Evolutionary conservation across 177 flowering plant species (phyloP).

Genomic region (Vitis hybrid): DNA sequence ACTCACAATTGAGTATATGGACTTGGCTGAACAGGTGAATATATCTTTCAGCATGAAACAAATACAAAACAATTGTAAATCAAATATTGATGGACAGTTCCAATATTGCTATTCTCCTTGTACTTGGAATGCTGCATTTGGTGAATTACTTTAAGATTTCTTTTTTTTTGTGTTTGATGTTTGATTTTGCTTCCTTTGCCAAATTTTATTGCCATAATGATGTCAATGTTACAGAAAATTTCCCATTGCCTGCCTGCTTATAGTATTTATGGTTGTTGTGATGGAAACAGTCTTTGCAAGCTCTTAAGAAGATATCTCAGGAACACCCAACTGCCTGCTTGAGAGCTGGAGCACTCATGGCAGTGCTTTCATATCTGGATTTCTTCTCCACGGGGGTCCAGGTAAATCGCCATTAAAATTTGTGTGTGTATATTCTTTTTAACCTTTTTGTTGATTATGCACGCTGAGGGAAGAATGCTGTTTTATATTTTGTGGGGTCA

Average conservation of each 20-base stretch:
- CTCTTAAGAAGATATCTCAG: constrained; percentile 95
- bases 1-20: constrained; percentile 99
- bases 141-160: not conserved
- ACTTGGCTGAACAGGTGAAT: constrained; percentile 95
- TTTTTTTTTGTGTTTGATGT: not conserved
- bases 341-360: constrained; percentile 98
- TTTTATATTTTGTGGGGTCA: constrained; percentile 2
- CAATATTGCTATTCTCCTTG: not conserved
- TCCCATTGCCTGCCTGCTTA: not conserved
- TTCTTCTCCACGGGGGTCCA: constrained; percentile 99
- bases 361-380: constrained; percentile 94
- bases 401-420: constrained; percentile 35
- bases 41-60: not conserved
- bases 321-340: constrained; percentile 99
- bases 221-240: not conserved
- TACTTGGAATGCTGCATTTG: not conserved
- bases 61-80: not conserved
- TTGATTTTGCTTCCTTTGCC: not conserved
- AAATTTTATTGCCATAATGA: not conserved
- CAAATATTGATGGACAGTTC: not conserved
- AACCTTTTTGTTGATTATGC: not conserved
- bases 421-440: not conserved
- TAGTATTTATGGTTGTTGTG: not conserved
- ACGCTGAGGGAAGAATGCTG: not conserved
- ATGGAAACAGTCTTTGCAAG: constrained; percentile 86